phyloP scores from a whole-genome alignment of 2,329 filamentous ascomycete species.

The Xylaria digitata region DNA sequence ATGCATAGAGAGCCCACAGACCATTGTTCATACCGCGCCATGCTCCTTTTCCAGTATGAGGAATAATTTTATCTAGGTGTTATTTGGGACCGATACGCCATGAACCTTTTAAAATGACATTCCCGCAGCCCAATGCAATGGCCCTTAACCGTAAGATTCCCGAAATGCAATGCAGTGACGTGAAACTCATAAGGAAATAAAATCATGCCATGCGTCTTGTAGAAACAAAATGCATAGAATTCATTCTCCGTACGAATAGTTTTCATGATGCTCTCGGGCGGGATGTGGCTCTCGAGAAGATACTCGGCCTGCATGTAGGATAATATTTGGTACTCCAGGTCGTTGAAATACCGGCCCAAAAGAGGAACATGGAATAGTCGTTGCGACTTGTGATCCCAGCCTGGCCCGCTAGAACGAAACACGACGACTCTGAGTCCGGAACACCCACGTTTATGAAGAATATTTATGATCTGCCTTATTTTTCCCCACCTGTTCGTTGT shows the following conservation, averaged over 20 bases:
- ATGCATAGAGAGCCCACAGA: no score
- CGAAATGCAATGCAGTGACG: no score
- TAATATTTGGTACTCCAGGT: accelerated
- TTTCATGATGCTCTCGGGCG: slow-evolving; percentile 15
- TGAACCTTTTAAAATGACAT: no score
- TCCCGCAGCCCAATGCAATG: no score
- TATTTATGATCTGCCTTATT: accelerated
- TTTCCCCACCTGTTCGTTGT: not conserved
- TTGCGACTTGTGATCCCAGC: slow-evolving; percentile 32
- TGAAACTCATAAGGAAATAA: no score
- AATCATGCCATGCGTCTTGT: no score
- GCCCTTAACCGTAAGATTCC: no score
- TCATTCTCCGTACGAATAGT: not conserved
- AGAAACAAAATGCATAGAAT: no score
- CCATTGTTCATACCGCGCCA: no score
- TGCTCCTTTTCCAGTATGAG: no score
- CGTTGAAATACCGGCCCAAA: not conserved
- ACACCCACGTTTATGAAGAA: not conserved
- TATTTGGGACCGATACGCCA: no score
- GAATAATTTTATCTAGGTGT: no score
- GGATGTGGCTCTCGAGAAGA: slow-evolving; percentile 26
- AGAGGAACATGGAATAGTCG: slow-evolving; percentile 25
- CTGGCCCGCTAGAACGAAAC: slow-evolving; percentile 24
- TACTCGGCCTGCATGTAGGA: not conserved
- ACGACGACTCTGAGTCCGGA: slow-evolving; percentile 21